Conservation (phyloP, 352 stramenopile species). For the Globisporangium cylindrosporum region DNA sequence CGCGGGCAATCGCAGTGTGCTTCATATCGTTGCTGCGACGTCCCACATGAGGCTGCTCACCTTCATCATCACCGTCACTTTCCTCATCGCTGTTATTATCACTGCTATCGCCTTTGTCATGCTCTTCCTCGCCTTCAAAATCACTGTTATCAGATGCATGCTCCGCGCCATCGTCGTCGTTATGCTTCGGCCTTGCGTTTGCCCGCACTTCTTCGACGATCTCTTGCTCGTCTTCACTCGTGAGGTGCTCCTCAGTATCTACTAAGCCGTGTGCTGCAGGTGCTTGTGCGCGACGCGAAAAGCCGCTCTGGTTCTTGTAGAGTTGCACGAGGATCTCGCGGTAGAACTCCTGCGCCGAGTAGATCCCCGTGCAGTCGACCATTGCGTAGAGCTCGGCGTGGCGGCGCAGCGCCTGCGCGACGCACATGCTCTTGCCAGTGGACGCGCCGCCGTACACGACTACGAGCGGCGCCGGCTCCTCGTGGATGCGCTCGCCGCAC, state of each 20-base stretch:
- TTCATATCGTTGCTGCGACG: not conserved
- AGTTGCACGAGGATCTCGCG: conserved; percentile 69
- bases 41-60: not conserved
- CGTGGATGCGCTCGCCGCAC: conserved; percentile 17
- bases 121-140: not conserved
- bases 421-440: conserved; percentile 70
- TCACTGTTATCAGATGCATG: not conserved
- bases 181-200: not conserved
- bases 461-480: conserved; percentile 55
- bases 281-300: not conserved
- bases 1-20: not conserved
- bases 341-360: conserved; percentile 65
- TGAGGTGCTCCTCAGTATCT: not conserved
- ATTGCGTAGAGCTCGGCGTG: conserved; percentile 41
- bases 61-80: not conserved
- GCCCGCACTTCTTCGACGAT: not conserved
- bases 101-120: not conserved
- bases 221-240: conserved; percentile 16
- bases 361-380: conserved; percentile 72
- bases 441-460: conserved; percentile 73
- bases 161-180: not conserved
- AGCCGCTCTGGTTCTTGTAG: conserved; percentile 21
- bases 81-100: conserved; percentile 1
- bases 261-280: not conserved
- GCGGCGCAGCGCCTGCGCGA: conserved; percentile 36